phyloP scores from a whole-genome alignment of 306 rosid genomes.

The Vigna hirtella region DNA sequence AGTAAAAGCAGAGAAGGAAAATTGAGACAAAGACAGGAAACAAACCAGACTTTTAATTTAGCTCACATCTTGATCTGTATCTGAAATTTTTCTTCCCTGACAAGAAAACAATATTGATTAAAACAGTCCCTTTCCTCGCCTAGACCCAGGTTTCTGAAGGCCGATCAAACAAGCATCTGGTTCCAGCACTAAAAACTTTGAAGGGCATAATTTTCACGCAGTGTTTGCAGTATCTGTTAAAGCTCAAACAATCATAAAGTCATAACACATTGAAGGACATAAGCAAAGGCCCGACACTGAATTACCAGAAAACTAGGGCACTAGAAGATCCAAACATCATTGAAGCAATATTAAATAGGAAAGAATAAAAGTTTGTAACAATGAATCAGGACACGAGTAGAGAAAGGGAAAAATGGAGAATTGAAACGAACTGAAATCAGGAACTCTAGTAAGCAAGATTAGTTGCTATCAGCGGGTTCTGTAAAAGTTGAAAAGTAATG shows the following conservation, averaged over 20 bases:
- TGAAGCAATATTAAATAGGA: background rate
- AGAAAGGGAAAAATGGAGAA: background rate
- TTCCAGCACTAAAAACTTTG: background rate
- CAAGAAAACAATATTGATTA: background rate
- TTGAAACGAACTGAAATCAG: background rate
- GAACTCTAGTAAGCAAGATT: background rate
- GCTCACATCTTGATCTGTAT: background rate
- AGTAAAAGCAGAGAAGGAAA: background rate
- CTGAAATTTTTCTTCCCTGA: background rate
- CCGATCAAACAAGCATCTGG: background rate
- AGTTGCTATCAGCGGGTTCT: background rate
- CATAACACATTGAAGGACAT: slow-evolving; percentile 26
- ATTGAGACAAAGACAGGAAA: background rate
- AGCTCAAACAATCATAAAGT: slow-evolving; percentile 18
- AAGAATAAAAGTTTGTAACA: background rate
- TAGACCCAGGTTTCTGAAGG: background rate
- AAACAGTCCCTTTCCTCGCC: background rate
- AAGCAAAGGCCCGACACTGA: background rate
- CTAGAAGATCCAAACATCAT: background rate
- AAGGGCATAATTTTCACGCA: slow-evolving; percentile 1
- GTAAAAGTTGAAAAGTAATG: background rate
- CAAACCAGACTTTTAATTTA: background rate
- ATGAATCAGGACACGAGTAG: background rate
- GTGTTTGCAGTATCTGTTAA: background rate
- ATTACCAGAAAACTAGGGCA: background rate